Evolutionary conservation across 129 eudicot genomes (phyloP), one percentile per base, ranked within the genome.

Genomic region (Centrapalus pauciflorus): DNA sequence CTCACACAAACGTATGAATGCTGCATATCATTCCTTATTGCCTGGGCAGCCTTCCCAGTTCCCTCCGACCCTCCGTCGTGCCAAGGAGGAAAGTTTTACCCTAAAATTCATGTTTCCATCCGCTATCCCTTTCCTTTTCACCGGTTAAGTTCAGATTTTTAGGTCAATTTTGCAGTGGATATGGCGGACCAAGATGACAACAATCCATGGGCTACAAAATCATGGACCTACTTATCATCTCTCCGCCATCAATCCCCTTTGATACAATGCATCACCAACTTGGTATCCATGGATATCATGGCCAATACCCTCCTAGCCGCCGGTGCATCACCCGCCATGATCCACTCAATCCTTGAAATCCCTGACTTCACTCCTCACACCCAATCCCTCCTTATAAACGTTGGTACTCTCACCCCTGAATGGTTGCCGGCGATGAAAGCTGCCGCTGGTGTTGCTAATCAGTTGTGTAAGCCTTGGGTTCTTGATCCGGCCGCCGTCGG

Each of bases 401-500:
- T 84, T 9, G 98, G 98, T 4, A 93, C 98, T 21, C 92, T 93
- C 64, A 70, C 84, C 8, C 50, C 87, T 19, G 84, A 83, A 17
- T 86, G 93, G 95, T 46, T 93, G 32, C 92, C 98, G 76, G 87
- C 89, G 0, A 93, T 93, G 98, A 88, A 83, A 76, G 25, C 74
- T 33, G 98, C 98, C 2, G 96, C 87, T 11, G 72, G 65, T 62
- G 40, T 82, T 21, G 95, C 98, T 0, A 67, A 41, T 13, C 25
- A 19, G 70, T 7, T 24, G 12, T 76, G 76, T 0, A 86, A 75
- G 76, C 98, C 96, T 0, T 93, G 98, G 98, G 95, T 89, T 52
- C 91, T 93, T 34, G 98, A 93, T 77, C 98, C 98, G 1, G 98
- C 84, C 5, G 96, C 98, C 10, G 95, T 87, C 38, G 96, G 98